Conservation (phyloP, 2,329 filamentous ascomycete species). For the Diaporthe sp. region DNA sequence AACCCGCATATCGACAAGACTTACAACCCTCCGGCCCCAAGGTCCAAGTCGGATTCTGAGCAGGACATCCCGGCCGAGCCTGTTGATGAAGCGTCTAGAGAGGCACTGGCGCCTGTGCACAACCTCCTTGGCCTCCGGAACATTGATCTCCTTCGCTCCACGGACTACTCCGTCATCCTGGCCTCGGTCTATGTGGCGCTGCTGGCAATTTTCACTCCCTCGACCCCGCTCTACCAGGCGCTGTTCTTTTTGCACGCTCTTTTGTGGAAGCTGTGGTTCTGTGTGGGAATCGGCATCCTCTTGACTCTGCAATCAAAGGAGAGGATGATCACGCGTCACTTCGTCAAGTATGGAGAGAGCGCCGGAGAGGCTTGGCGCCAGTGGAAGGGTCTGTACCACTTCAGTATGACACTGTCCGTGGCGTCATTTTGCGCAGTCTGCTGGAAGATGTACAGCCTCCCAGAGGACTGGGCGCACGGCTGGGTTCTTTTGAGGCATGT, state of each 20-base stretch:
- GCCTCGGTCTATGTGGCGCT: constrained; percentile 81
- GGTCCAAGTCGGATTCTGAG: constrained; percentile 61
- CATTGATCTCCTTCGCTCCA: constrained; percentile 88
- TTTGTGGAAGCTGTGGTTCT: constrained; percentile 92
- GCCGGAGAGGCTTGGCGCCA: constrained; percentile 95
- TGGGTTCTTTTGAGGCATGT: constrained; percentile 89
- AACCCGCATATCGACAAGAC: constrained; percentile 98
- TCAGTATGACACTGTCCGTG: constrained; percentile 92
- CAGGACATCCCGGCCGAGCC: constrained; percentile 44
- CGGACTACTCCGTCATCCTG: constrained; percentile 85
- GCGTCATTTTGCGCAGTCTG: constrained; percentile 89
- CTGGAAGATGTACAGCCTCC: constrained; percentile 96
- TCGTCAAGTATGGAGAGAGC: constrained; percentile 95
- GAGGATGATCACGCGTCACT: constrained; percentile 97
- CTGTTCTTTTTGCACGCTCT: constrained; percentile 87
- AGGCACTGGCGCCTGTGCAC: constrained; percentile 78
- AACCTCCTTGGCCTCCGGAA: constrained; percentile 87
- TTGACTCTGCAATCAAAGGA: constrained; percentile 87
- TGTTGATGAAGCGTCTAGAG: constrained; percentile 43
- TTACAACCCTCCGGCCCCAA: constrained; percentile 91
- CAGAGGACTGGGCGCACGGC: constrained; percentile 88
- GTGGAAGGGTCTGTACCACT: constrained; percentile 96
- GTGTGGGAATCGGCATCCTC: constrained; percentile 86
- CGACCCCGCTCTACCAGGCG: constrained; percentile 79
- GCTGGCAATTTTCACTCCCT: constrained; percentile 82